Evolutionary conservation across 441 rosid species (phyloP).

Genomic region (Biscutella laevigata): DNA sequence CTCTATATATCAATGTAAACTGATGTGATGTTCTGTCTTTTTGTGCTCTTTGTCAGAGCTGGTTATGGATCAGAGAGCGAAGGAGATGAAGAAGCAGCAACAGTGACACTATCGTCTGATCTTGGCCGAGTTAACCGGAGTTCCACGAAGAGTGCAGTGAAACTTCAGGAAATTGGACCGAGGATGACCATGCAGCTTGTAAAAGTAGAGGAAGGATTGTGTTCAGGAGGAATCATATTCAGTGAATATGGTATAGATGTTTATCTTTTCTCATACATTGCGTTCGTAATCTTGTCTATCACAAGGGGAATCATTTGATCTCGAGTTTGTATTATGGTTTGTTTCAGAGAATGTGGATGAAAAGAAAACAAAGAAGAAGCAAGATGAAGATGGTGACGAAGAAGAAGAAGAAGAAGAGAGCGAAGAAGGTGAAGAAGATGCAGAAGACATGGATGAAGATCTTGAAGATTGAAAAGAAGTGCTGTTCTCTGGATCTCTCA

Average conservation of each 20-base stretch:
- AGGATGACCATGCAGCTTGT: conserved; percentile 81
- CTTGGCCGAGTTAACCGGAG: conserved; percentile 59
- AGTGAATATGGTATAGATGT: conserved; percentile 52
- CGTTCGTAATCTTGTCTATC: conserved; percentile 4
- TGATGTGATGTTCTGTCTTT: background rate
- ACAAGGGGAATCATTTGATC: background rate
- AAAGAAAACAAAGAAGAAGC: conserved; percentile 10
- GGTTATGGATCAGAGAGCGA: conserved; percentile 80
- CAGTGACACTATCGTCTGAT: conserved; percentile 64
- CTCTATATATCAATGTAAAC: conserved; percentile 7
- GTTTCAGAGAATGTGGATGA: conserved; percentile 25
- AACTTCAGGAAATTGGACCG: conserved; percentile 88
- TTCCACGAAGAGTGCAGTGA: conserved; percentile 66
- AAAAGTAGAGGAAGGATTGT: conserved; percentile 79
- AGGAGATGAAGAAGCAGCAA: conserved; percentile 88
- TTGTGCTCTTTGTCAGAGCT: conserved; percentile 30
- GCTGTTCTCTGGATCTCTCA: conserved; percentile 8
- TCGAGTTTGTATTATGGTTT: background rate
- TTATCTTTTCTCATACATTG: background rate
- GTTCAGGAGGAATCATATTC: conserved; percentile 67
- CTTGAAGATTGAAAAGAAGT: conserved; percentile 16
- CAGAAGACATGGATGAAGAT: conserved; percentile 26
- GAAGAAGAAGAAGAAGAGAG: background rate
- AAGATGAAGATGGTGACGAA: background rate
- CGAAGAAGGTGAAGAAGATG: conserved; percentile 16